Conservation (phyloP, 2,329 filamentous ascomycete genomes). For the Diaporthe ilicicola region DNA sequence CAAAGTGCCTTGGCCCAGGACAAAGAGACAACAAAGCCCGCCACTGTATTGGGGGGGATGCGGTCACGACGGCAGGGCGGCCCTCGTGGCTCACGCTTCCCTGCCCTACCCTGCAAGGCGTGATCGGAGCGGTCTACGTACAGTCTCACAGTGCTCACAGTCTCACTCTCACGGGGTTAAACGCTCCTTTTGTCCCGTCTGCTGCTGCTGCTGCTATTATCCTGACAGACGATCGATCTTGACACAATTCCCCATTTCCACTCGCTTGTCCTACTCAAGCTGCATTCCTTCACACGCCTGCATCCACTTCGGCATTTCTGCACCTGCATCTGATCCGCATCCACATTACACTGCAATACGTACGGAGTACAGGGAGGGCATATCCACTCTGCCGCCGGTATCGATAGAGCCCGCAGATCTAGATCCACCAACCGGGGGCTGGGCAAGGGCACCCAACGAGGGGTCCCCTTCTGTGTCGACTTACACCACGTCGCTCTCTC, state of each 20-base stretch:
- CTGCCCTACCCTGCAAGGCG: background rate
- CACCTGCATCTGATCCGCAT: conserved; percentile 17
- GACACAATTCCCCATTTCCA: conserved; percentile 9
- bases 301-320: background rate
- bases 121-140: conserved; percentile 18
- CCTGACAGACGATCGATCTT: background rate
- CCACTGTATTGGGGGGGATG: background rate
- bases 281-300: conserved; percentile 17
- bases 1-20: conserved; percentile 16
- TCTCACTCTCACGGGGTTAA: background rate
- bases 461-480: conserved; percentile 9
- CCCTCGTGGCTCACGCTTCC: background rate
- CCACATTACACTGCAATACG: background rate
- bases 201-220: background rate
- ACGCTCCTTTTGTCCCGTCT: background rate
- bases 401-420: conserved; percentile 20
- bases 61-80: background rate
- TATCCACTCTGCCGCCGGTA: conserved; percentile 1
- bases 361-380: no score
- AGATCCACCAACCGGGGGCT: conserved; percentile 7
- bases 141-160: background rate
- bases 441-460: conserved; percentile 12
- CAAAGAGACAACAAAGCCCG: conserved; percentile 9
- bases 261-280: background rate
- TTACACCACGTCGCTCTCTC: conserved; percentile 8